Evolutionary conservation across 1,139 yeast genomes (phyloP), one percentile per base, ranked within the genome.

Genomic region (Pichia sp.): DNA sequence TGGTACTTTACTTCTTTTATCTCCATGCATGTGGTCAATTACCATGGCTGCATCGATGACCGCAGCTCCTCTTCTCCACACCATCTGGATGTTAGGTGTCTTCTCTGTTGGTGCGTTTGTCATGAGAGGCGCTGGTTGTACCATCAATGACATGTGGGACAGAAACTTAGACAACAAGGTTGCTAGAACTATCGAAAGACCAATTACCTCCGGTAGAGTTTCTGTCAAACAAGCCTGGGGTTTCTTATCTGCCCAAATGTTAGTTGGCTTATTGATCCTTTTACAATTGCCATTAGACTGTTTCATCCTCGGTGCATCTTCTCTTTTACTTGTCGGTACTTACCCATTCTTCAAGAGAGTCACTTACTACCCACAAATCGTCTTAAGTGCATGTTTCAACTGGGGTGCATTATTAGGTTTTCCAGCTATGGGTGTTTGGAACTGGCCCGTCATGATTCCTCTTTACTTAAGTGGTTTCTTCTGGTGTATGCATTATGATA

Each of bases 101-200:
- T 93, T 91, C 61, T 81, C 93, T 1, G 71, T 83, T 3, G 99
- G 99, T 12, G 80, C 98, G 0, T 62, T 91, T 35, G 74, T 91
- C 15, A 93, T 94, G 96, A 78, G 99, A 66, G 97, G 98, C 34
- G 98, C 97, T 2, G 99, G 99, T 0, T 94, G 99, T 64, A 91
- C 96, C 1, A 84, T 94, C 48, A 94, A 94, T 61, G 99, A 94
- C 65, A 72, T 91, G 45, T 71, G 84, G 63, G 99, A 94, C 63
- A 72, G 91, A 48, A 74, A 91, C 52, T 71, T 91, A 46, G 99
- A 94, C 60, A 75, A 77, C 53, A 79, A 89, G 63, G 99, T 94
- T 3, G 84, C 85, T 10, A 76, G 99, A 56, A 91, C 99, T 0
- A 77, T 83, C 47, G 89, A 83, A 59, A 73, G 99, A 57, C 99